These are phyloP conservation scores for Gossypium trilobum DNA, from an alignment of 441 rosid species.

Conservation along the genomic window DNA sequence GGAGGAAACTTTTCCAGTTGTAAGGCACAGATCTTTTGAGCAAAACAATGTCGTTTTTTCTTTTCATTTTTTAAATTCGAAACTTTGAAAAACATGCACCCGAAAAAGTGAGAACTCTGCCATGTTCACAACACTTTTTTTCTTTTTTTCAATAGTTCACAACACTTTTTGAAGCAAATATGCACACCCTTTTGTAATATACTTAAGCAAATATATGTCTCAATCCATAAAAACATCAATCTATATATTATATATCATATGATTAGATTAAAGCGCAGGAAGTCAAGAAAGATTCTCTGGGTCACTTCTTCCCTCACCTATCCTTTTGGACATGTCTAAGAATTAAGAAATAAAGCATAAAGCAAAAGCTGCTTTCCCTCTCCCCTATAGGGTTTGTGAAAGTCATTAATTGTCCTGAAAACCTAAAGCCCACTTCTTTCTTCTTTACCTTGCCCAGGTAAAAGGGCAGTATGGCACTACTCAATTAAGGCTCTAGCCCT, in stretches of 20 bases:
- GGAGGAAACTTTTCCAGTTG: conserved; percentile 9
- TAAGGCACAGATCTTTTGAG: background rate
- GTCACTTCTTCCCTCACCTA: background rate
- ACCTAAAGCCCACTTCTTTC: background rate
- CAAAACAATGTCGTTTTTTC: background rate
- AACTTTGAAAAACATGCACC: background rate
- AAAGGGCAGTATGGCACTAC: background rate
- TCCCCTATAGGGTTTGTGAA: background rate
- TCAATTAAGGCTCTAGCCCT: conserved; percentile 1
- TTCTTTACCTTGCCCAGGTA: background rate
- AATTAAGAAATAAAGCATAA: conserved; percentile 2
- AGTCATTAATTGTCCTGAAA: background rate
- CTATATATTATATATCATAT: background rate
- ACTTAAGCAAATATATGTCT: background rate
- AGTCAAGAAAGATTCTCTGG: conserved; percentile 12
- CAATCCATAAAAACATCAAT: background rate
- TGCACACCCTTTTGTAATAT: background rate
- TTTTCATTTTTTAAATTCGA: background rate
- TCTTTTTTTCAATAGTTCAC: background rate
- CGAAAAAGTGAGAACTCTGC: conserved; percentile 3
- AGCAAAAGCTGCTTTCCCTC: background rate
- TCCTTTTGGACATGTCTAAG: background rate
- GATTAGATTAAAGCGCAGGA: conserved; percentile 11
- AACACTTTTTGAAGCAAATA: conserved; percentile 6
- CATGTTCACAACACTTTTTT: background rate